phyloP scores from a whole-genome alignment of 1,284 basidiomycete genomes.

The Moesziomyces antarcticus region DNA sequence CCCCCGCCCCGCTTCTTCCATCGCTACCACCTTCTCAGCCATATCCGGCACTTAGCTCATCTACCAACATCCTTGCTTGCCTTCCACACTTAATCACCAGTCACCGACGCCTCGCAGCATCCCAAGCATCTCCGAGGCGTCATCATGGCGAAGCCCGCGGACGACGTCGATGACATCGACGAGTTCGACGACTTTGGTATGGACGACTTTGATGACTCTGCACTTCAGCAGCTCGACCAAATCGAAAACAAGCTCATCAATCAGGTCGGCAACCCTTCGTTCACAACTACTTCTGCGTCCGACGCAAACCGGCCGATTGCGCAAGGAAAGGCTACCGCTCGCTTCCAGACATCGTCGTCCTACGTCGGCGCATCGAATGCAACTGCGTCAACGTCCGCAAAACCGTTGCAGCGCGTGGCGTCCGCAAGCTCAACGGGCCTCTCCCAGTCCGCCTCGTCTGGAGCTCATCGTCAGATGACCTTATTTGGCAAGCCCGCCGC shows the following conservation, averaged over 20 bases:
- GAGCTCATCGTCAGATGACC: slow-evolving; percentile 31
- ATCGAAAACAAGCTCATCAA: slow-evolving; percentile 43
- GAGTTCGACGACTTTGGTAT: slow-evolving; percentile 50
- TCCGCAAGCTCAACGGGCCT: slow-evolving; percentile 16
- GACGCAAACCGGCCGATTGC: no score
- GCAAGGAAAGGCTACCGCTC: background rate
- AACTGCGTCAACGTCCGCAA: slow-evolving; percentile 18
- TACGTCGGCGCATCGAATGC: slow-evolving; percentile 2
- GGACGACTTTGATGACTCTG: slow-evolving; percentile 29
- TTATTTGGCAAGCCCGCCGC: slow-evolving; percentile 34
- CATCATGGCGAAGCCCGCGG: slow-evolving; percentile 18
- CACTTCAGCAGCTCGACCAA: slow-evolving; percentile 27
- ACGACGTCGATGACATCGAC: slow-evolving; percentile 51
- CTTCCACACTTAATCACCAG: no score
- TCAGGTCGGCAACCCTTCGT: background rate
- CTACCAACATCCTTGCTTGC: background rate
- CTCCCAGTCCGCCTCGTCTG: slow-evolving; percentile 26
- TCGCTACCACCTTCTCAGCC: background rate
- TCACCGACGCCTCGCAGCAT: background rate
- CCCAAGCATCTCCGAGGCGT: background rate
- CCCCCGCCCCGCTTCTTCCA: slow-evolving; percentile 1
- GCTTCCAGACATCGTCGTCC: slow-evolving; percentile 15
- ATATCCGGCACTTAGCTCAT: background rate
- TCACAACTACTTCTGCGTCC: background rate
- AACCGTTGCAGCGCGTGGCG: slow-evolving; percentile 19